These are phyloP conservation scores for Cercophora sp. DNA, from an alignment of 495 filamentous ascomycete genomes.

Conservation along the genomic window DNA sequence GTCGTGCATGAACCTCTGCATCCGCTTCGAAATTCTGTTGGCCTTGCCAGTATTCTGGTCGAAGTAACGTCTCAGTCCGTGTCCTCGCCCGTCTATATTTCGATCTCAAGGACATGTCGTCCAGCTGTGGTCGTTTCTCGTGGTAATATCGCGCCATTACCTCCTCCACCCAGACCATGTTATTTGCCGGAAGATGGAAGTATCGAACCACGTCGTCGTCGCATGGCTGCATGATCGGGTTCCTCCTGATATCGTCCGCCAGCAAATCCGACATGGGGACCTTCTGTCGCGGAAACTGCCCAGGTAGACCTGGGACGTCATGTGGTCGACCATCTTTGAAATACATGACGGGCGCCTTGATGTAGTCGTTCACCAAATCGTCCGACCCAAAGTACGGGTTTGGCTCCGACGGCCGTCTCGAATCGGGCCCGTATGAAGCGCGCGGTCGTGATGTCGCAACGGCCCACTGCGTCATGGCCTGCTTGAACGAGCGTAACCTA, in stretches of 20 bases:
- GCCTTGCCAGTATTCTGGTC: constrained; percentile 31
- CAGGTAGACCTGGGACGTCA: constrained; percentile 14
- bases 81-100: constrained; percentile 9
- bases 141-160: constrained; percentile 28
- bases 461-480: constrained; percentile 17
- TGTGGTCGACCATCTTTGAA: constrained; percentile 19
- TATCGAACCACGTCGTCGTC: constrained; percentile 24
- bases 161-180: constrained; percentile 33
- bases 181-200: constrained; percentile 37
- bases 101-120: constrained; percentile 12
- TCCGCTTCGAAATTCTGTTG: constrained; percentile 25
- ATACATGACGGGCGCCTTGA: constrained; percentile 25
- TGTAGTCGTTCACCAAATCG: constrained; percentile 17
- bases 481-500: constrained; percentile 19
- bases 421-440: background rate
- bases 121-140: constrained; percentile 20
- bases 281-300: constrained; percentile 25
- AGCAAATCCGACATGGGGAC: constrained; percentile 22
- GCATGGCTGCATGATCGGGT: constrained; percentile 25
- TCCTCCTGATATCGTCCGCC: constrained; percentile 17
- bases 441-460: constrained; percentile 9
- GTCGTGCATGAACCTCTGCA: constrained; percentile 24
- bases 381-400: constrained; percentile 1
- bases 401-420: constrained; percentile 1
- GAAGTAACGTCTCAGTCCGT: constrained; percentile 22